Evolutionary conservation across 2,329 filamentous ascomycete genomes (phyloP).

Genomic region (Pseudocercospora eumusae): DNA sequence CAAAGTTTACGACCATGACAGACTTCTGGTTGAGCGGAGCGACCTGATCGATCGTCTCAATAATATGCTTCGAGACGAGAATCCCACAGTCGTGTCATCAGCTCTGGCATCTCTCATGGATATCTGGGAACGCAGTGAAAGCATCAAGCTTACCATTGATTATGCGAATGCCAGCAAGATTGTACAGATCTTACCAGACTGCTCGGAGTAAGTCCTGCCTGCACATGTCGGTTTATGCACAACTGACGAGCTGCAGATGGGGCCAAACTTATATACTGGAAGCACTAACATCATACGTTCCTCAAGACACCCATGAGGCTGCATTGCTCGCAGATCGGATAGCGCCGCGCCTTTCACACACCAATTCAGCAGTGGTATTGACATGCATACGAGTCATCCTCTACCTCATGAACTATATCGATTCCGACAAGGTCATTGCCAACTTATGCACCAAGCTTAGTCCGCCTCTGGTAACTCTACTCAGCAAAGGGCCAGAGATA

Average conservation of each 20-base stretch:
- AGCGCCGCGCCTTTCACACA: conserved; percentile 91
- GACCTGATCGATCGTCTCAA: conserved; percentile 93
- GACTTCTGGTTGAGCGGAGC: conserved; percentile 81
- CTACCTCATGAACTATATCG: conserved; percentile 98
- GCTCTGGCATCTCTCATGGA: conserved; percentile 90
- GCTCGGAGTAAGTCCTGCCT: conserved; percentile 74
- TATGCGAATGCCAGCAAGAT: conserved; percentile 98
- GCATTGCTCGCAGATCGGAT: conserved; percentile 89
- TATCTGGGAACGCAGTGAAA: conserved; percentile 97
- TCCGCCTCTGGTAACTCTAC: conserved; percentile 86
- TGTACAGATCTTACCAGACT: conserved; percentile 92
- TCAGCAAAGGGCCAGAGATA: conserved; percentile 97
- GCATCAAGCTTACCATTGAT: conserved; percentile 96
- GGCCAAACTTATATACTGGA: conserved; percentile 98
- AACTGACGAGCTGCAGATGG: conserved; percentile 65
- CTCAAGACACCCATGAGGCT: conserved; percentile 85
- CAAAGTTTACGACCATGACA: conserved; percentile 96
- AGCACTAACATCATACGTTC: conserved; percentile 95
- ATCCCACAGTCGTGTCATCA: conserved; percentile 94
- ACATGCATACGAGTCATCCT: conserved; percentile 95
- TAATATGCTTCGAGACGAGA: conserved; percentile 86
- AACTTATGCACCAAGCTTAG: conserved; percentile 89
- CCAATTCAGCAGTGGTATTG: conserved; percentile 92
- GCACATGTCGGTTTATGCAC: conserved; percentile 21
- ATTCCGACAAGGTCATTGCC: conserved; percentile 83